Evolutionary conservation across 2,329 filamentous ascomycete genomes (phyloP), one percentile per base, ranked within the genome.

Genomic region (Diatrype stigma): DNA sequence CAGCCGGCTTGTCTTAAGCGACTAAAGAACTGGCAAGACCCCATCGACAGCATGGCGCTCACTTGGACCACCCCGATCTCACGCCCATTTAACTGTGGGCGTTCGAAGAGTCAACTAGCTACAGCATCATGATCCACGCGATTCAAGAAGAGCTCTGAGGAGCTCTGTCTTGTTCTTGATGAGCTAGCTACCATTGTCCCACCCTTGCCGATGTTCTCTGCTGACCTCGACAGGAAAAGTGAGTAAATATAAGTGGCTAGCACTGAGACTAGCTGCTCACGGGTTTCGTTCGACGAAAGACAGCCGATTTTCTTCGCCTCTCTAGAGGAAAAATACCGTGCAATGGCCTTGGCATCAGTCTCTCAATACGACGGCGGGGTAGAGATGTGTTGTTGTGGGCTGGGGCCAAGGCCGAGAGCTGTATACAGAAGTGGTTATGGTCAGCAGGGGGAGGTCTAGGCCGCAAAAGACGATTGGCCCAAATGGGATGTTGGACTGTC

Each of bases 1-100:
- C n/a, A 54, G 51, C 47, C 58, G 51, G 51, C 51, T 49, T 23
- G n/a, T 45, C 40, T 44, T 46, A 51, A 47, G 46, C 46, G 40
- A 7, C 26, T 47, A 55, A 42, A 47, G 51, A 23, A 44, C 12
- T n/a, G 21, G 40, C 14, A 28, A 12, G 26, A n/a, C n/a, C n/a
- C 40, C 26, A 17, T 44, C 40, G n/a, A 26, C 16, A 26, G 12
- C 40, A n/a, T 44, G 10, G 21, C 11, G 21, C 6, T 26, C 40
- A 26, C 14, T 44, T 16, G 40, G n/a, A 44, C 19, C 19, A 16
- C 12, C 8, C 14, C 4, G 40, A 7, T 28, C 5, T 37, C 40
- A 42, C 6, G 6, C 12, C 12, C 6, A 16, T 40, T 40, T 40
- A 21, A 3, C 19, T 40, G 8, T 4, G 10, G 10, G 17, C 37